Evolutionary conservation across 768 basidiomycete genomes (phyloP), one percentile per base, ranked within the genome.

Genomic region (Mycena haematopus): DNA sequence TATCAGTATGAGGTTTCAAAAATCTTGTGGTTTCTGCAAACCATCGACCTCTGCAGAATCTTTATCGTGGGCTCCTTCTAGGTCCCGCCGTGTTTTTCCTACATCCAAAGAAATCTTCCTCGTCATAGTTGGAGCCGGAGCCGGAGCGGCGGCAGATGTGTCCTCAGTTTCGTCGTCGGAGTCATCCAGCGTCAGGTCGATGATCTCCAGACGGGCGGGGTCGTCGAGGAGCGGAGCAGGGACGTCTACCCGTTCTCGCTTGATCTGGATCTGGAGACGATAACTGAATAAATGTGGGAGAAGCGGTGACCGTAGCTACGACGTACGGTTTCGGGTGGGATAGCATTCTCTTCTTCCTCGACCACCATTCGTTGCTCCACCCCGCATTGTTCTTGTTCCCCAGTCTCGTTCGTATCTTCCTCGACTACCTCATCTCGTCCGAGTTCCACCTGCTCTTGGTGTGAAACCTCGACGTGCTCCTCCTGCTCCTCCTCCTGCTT

Each of bases 141-240:
- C 24, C 25, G 55, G 44, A 13, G 17, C 6, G 14, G 4, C 22
- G 14, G 31, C 13, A 53, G 52, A n/a, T 8, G 24, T 29, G 6
- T n/a, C 44, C 11, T 29, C 25, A 21, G 52, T 56, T 35, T 66
- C 61, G 31, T 62, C 65, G 44, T 63, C 65, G 1, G 65, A 62
- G 31, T 66, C 64, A 45, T 60, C 65, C 53, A 63, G 45, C 24
- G 65, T 62, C 27, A 66, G 35, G 35, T 66, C 65, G 29, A 66
- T 63, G 2, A 66, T 31, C 21, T 66, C 65, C 8, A 33, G 14
- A 6, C 7, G 19, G 3, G 14, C 19, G 38, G 15, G 11, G 24
- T 24, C 19, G 22, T 1, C 24, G 24, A 13, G 36, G 3, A 38
- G 31, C 31, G 6, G 0, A 21, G 38, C 17, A 7, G 49, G 44